These are phyloP conservation scores for Coemansia sp. DNA, from an alignment of 192 early-diverging fungal genomes.

Conservation along the genomic window DNA sequence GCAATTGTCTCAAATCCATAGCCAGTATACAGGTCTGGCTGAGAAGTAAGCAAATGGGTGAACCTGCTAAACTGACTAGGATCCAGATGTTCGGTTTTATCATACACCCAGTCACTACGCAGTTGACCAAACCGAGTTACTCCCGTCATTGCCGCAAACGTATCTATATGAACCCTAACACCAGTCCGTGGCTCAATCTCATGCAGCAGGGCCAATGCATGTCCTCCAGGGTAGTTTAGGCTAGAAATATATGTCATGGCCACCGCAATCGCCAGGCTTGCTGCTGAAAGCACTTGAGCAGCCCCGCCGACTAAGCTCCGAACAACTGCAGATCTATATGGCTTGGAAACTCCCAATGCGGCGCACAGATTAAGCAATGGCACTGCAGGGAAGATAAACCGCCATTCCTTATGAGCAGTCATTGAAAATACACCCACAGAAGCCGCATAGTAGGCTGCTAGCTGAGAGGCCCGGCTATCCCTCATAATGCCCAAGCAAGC, in stretches of 20 bases:
- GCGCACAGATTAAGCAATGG: slow-evolving; percentile 78
- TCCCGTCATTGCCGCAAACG: slow-evolving; percentile 76
- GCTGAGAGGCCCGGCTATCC: slow-evolving; percentile 52
- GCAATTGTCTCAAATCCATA: slow-evolving; percentile 20
- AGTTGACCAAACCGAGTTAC: slow-evolving; percentile 73
- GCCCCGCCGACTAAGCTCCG: too few relatives aligned
- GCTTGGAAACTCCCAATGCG: slow-evolving; percentile 47
- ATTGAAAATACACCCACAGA: slow-evolving; percentile 70
- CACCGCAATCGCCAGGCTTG: slow-evolving; percentile 6
- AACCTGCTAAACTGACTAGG: slow-evolving; percentile 26
- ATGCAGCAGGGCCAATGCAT: slow-evolving; percentile 68
- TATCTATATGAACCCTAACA: slow-evolving; percentile 67
- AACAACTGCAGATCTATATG: too few relatives aligned
- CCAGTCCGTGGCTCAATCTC: slow-evolving; percentile 31
- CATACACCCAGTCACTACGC: slow-evolving; percentile 60
- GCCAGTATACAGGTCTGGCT: slow-evolving; percentile 12
- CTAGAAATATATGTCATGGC: slow-evolving; percentile 60
- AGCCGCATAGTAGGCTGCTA: slow-evolving; percentile 56
- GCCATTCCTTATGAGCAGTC: slow-evolving; percentile 92
- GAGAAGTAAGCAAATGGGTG: slow-evolving; percentile 36
- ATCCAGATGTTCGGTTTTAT: slow-evolving; percentile 59
- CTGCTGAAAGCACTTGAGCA: background rate
- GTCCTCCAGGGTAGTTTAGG: slow-evolving; percentile 88
- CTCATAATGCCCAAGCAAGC: slow-evolving; percentile 49
- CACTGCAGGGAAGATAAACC: slow-evolving; percentile 85